phyloP scores from a whole-genome alignment of 352 stramenopile genomes.

The Elongisporangium anandrum region DNA sequence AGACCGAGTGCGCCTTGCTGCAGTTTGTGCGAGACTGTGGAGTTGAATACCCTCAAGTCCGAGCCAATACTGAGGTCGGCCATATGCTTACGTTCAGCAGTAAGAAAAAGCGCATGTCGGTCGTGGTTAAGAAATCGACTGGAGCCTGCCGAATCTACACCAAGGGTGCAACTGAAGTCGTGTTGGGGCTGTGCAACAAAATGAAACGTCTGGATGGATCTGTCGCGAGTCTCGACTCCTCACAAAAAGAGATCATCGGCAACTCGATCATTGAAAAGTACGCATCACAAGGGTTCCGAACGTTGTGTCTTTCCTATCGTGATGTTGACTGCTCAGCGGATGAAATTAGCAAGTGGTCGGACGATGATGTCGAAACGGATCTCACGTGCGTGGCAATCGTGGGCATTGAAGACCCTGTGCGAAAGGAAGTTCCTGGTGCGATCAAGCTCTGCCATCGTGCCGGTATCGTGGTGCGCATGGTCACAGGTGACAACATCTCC shows the following conservation, averaged over 20 bases:
- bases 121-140: slow-evolving; percentile 46
- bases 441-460: slow-evolving; percentile 92
- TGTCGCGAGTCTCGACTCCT: slow-evolving; percentile 36
- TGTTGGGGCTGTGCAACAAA: slow-evolving; percentile 64
- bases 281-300: slow-evolving; percentile 77
- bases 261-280: slow-evolving; percentile 71
- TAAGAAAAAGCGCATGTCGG: slow-evolving; percentile 81
- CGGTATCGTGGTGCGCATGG: slow-evolving; percentile 98
- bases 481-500: slow-evolving; percentile 97
- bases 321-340: slow-evolving; percentile 65
- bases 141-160: slow-evolving; percentile 66
- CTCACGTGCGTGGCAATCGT: slow-evolving; percentile 88
- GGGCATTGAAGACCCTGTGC: slow-evolving; percentile 93
- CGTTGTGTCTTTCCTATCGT: slow-evolving; percentile 80
- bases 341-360: slow-evolving; percentile 60
- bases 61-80: slow-evolving; percentile 40
- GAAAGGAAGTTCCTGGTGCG: slow-evolving; percentile 90
- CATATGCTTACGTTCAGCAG: slow-evolving; percentile 85
- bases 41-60: slow-evolving; percentile 53
- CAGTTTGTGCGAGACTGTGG: slow-evolving; percentile 69
- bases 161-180: slow-evolving; percentile 72
- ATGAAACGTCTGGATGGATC: slow-evolving; percentile 65
- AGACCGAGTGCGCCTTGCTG: slow-evolving; percentile 74
- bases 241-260: slow-evolving; percentile 63
- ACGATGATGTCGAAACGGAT: slow-evolving; percentile 83